Evolutionary conservation across 441 rosid species (phyloP).

Genomic region (Omphalea diandra): DNA sequence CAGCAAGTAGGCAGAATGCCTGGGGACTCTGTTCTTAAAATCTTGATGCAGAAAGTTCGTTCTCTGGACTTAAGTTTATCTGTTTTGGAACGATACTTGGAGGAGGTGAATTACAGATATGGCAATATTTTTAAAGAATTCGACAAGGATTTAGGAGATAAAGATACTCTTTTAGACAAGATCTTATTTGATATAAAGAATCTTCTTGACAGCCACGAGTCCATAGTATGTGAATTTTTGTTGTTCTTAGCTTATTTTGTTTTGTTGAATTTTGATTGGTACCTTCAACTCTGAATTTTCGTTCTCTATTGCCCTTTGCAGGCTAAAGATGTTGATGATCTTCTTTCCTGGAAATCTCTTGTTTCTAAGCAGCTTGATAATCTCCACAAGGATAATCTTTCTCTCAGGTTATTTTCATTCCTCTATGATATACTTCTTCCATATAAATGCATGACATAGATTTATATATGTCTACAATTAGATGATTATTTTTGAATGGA

Average conservation of each 20-base stretch:
- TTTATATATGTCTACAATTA: neutral
- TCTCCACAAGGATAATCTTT: constrained; percentile 38
- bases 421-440: constrained; percentile 4
- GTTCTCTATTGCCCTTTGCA: constrained; percentile 31
- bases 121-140: constrained; percentile 64
- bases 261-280: neutral
- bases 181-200: constrained; percentile 47
- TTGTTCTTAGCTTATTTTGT: constrained; percentile 1
- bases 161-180: constrained; percentile 41
- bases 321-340: constrained; percentile 53
- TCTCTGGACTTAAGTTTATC: constrained; percentile 76
- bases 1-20: constrained; percentile 89
- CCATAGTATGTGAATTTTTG: constrained; percentile 39
- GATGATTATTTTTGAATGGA: neutral
- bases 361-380: constrained; percentile 49
- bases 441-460: neutral
- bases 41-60: constrained; percentile 87
- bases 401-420: constrained; percentile 48
- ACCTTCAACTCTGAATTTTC: constrained; percentile 2
- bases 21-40: constrained; percentile 82
- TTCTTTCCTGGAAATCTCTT: constrained; percentile 56
- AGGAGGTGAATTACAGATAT: constrained; percentile 71
- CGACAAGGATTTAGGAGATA: constrained; percentile 55
- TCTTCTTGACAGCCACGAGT: constrained; percentile 45
- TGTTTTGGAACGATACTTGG: constrained; percentile 79